Evolutionary conservation across 768 basidiomycete genomes (phyloP), one percentile per base, ranked within the genome.

Genomic region (Rhizopogon vesiculosus): DNA sequence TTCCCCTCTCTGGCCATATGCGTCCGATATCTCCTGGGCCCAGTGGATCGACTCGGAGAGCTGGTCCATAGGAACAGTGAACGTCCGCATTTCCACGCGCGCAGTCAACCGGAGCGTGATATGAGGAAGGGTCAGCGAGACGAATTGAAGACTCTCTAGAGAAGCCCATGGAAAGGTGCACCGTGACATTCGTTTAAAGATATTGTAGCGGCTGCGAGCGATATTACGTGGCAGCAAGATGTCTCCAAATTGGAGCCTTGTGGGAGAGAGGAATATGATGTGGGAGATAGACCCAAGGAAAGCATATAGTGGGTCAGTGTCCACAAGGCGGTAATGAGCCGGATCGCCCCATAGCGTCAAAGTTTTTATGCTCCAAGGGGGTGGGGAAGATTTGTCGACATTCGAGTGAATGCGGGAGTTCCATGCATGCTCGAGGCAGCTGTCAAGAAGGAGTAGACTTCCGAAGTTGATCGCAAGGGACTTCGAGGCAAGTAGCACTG

Each of bases 271-370:
- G 39, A 77, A 55, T 6, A 69, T 67, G 10, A 78, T 63, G 55
- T 74, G 74, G 1, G 74, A 73, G 35, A 78, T 59, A 19, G 65
- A 65, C 16, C 60, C 56, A 5, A 78, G 64, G 58, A 74, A 75
- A 5, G 60, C 59, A 2, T 61, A 42, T 3, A 33, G 3, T 10
- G 31, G 31, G 31, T 8, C 31, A 33, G 8, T 9, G 3, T 2
- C 76, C 76, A 7, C 65, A 66, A 69, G 65, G 44, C 68, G 72
- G 75, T 74, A 77, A 9, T 18, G 35, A 33, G 9, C 31, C 18
- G 53, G 44, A 18, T 53, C 35, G 5, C 76, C 74, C 7, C 64
- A 66, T 25, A 78, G 62, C 0, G 69, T 71, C 18, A 75, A 62
- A 35, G 60, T 53, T 3, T 10, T 13, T 13, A 44, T 59, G 1